These are phyloP conservation scores for Pleurotus tuoliensis DNA, from an alignment of 768 basidiomycete species.

Conservation along the genomic window DNA sequence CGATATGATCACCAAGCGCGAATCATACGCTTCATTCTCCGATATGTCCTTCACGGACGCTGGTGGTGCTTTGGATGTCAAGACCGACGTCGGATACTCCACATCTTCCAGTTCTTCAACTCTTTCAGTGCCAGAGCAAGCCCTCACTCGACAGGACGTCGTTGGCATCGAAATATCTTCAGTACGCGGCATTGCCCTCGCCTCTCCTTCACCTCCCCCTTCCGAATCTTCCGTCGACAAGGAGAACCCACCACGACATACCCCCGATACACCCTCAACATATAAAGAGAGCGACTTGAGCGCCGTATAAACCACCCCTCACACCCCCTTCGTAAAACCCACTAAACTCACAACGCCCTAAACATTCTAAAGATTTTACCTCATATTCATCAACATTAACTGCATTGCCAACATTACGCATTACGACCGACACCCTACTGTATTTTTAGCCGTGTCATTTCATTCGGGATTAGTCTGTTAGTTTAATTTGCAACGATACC, in stretches of 20 bases:
- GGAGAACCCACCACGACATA: conserved; percentile 18
- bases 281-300: conserved; percentile 9
- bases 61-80: conserved; percentile 29
- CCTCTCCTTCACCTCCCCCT: conserved; percentile 5
- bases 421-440: conserved; percentile 2
- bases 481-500: conserved; percentile 2
- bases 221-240: conserved; percentile 11
- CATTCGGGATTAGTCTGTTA: background rate
- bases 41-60: conserved; percentile 39
- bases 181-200: conserved; percentile 13
- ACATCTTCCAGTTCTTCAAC: conserved; percentile 31
- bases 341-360: background rate
- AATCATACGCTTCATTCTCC: conserved; percentile 46
- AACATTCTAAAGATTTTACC: background rate
- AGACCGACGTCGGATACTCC: conserved; percentile 31
- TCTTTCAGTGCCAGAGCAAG: conserved; percentile 18
- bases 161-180: conserved; percentile 28
- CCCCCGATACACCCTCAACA: conserved; percentile 11
- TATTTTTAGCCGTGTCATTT: conserved; percentile 4
- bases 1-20: conserved; percentile 41
- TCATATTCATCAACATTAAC: background rate
- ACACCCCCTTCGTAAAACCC: background rate
- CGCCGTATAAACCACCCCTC: conserved; percentile 12
- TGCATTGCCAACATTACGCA: background rate
- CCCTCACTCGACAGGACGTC: conserved; percentile 20